These are phyloP conservation scores for Platanthera zijinensis DNA, from an alignment of 106 monocot genomes.

Conservation along the genomic window DNA sequence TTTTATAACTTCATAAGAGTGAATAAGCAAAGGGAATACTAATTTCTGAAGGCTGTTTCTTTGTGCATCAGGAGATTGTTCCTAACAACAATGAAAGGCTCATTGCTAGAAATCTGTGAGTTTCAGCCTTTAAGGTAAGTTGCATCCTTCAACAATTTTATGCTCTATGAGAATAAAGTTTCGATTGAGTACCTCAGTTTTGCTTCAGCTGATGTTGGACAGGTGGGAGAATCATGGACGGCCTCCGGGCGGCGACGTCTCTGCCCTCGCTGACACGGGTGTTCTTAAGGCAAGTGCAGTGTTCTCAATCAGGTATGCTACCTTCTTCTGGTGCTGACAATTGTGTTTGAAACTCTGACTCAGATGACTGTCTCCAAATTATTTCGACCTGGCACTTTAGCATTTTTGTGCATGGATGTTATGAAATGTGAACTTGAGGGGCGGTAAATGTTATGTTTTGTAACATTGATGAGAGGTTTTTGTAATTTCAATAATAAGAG, in stretches of 20 bases:
- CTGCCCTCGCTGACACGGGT: conserved; percentile 47
- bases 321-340: neutral
- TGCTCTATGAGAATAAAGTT: neutral
- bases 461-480: too few relatives aligned
- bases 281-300: conserved; percentile 46
- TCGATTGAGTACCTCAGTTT: neutral
- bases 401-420: too few relatives aligned
- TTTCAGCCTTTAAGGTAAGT: conserved; percentile 67
- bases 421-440: too few relatives aligned
- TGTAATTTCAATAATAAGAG: too few relatives aligned
- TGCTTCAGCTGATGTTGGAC: conserved; percentile 7
- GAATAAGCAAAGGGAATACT: conserved; percentile 2
- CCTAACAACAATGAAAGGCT: conserved; percentile 41
- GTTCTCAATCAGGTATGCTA: conserved; percentile 71
- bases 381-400: too few relatives aligned
- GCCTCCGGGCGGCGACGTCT: conserved; percentile 75
- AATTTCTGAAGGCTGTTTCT: conserved; percentile 1
- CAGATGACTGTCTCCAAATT: too few relatives aligned
- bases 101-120: conserved; percentile 58
- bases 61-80: conserved; percentile 51
- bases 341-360: too few relatives aligned
- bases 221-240: conserved; percentile 71
- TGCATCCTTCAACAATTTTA: neutral
- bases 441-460: too few relatives aligned
- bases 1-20: neutral